Conservation (phyloP, 768 basidiomycete species). For the Sistotremastrum suecicum region DNA sequence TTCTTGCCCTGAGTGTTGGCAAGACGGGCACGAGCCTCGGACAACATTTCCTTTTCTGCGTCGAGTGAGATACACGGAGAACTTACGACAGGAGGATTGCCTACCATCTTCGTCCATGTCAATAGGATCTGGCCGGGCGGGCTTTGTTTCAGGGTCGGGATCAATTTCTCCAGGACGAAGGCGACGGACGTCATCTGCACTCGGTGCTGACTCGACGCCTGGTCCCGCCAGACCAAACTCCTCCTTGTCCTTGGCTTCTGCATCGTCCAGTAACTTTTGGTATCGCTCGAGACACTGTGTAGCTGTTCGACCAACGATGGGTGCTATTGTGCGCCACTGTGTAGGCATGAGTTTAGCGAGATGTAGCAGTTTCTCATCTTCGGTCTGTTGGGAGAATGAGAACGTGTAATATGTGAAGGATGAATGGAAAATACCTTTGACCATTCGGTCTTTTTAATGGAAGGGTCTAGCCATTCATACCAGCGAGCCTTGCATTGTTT, state of each 20-base stretch:
- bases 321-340: conserved; percentile 98
- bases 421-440: conserved; percentile 53
- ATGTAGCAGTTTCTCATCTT: conserved; percentile 96
- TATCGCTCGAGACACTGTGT: conserved; percentile 97
- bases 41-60: conserved; percentile 97
- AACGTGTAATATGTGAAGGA: background rate
- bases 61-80: conserved; percentile 4
- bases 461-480: conserved; percentile 99
- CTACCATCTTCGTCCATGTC: conserved; percentile 99
- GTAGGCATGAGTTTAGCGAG: conserved; percentile 99
- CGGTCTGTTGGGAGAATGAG: conserved; percentile 39
- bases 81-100: conserved; percentile 10
- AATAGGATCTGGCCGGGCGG: conserved; percentile 95
- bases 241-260: conserved; percentile 91
- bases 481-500: conserved; percentile 99
- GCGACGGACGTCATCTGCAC: conserved; percentile 83
- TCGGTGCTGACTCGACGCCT: conserved; percentile 64
- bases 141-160: conserved; percentile 96
- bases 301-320: conserved; percentile 94
- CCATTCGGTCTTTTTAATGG: conserved; percentile 99
- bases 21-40: conserved; percentile 92
- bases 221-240: conserved; percentile 86
- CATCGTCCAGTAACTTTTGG: conserved; percentile 94
- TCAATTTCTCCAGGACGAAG: conserved; percentile 95
- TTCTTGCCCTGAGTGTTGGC: conserved; percentile 99